Evolutionary conservation across 305 asterid genomes (phyloP).

Genomic region (Fraxinus ornus): DNA sequence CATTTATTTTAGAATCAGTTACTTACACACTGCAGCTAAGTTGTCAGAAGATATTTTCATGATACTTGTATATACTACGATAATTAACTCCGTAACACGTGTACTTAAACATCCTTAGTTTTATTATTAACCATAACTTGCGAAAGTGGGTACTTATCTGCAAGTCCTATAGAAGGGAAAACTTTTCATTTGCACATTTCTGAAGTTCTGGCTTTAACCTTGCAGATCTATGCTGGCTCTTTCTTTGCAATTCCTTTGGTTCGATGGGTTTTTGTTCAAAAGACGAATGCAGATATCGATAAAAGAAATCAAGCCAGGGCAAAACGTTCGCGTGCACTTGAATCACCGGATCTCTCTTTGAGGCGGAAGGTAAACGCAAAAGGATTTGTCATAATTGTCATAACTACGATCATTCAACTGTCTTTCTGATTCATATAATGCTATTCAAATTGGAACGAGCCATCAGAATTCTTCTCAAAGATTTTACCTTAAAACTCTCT

Average conservation of each 20-base stretch:
- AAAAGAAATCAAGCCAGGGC: constrained; percentile 73
- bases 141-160: background rate
- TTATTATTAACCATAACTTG: background rate
- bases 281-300: constrained; percentile 59
- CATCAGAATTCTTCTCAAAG: background rate
- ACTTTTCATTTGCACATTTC: constrained; percentile 1
- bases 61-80: background rate
- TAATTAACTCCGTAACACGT: too few relatives aligned
- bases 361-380: constrained; percentile 68
- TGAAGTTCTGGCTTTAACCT: constrained; percentile 17
- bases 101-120: background rate
- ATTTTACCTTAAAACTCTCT: background rate
- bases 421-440: background rate
- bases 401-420: background rate
- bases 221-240: constrained; percentile 95
- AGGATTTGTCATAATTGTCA: background rate
- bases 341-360: constrained; percentile 69
- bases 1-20: background rate
- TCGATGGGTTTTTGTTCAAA: constrained; percentile 71
- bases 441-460: background rate
- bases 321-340: constrained; percentile 63
- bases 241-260: constrained; percentile 87
- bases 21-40: background rate
- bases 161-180: background rate
- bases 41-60: background rate